Percentiles rank a stretch among this genome's conserved stretches.
Evolutionary conservation across 2,329 filamentous ascomycete species (phyloP).

Genomic region (Canariomyces notabilis): DNA sequence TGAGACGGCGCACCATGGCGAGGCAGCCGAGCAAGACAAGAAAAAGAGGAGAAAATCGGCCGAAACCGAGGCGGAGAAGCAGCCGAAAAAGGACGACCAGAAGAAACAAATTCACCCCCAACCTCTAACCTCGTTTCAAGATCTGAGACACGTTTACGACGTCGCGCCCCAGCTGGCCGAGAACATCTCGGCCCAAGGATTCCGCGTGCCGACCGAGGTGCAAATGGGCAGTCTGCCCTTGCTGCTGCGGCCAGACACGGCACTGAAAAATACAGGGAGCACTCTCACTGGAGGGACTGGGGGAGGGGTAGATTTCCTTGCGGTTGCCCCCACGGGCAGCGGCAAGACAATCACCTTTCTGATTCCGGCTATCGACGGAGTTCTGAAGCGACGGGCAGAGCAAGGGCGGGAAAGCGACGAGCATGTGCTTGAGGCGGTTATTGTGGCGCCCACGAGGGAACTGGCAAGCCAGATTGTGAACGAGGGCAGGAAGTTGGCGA

Average conservation of each 20-base stretch:
- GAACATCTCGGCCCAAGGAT: conserved; percentile 81
- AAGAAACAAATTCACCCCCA: conserved; percentile 68
- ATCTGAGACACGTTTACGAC: conserved; percentile 66
- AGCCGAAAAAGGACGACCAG: conserved; percentile 44
- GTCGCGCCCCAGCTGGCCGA: conserved; percentile 68
- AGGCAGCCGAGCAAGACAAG: conserved; percentile 47
- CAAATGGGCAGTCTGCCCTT: conserved; percentile 83
- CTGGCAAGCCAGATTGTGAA: conserved; percentile 74
- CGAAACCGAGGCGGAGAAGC: conserved; percentile 36
- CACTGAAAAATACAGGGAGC: conserved; percentile 37
- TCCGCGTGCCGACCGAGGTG: conserved; percentile 84
- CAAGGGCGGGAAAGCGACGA: conserved; percentile 31
- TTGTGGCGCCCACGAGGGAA: conserved; percentile 75
- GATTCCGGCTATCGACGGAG: conserved; percentile 76
- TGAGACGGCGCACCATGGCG: conserved; percentile 30
- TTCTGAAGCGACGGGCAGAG: conserved; percentile 53
- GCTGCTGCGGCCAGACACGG: conserved; percentile 55
- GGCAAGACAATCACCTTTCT: conserved; percentile 94
- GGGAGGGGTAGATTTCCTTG: conserved; percentile 65
- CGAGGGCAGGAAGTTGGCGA: conserved; percentile 76
- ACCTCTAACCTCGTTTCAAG: conserved; percentile 70
- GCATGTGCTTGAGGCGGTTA: conserved; percentile 59
- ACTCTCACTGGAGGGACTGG: conserved; percentile 32
- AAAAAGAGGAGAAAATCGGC: conserved; percentile 42
- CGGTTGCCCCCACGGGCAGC: conserved; percentile 89